Evolutionary conservation across 2,329 filamentous ascomycete genomes (phyloP).

Genomic region (Fusarium buxicola): DNA sequence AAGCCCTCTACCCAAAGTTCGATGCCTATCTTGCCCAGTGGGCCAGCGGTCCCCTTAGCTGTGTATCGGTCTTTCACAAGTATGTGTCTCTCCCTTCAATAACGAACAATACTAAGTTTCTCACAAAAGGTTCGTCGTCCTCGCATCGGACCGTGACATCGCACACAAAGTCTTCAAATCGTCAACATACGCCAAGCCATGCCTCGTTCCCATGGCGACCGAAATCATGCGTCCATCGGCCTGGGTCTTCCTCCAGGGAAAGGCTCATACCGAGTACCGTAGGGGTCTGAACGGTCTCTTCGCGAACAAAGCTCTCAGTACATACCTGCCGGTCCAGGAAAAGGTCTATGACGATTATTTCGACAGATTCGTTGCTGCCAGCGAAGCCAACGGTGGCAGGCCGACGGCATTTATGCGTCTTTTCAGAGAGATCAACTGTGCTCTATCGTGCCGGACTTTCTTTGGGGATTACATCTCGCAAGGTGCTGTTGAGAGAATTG

Average conservation of each 20-base stretch:
- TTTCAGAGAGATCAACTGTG: slow-evolving; percentile 83
- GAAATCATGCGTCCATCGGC: slow-evolving; percentile 78
- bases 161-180: slow-evolving; percentile 87
- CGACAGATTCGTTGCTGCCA: slow-evolving; percentile 72
- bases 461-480: slow-evolving; percentile 83
- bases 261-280: slow-evolving; percentile 80
- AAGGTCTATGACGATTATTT: slow-evolving; percentile 79
- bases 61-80: slow-evolving; percentile 89
- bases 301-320: slow-evolving; percentile 75
- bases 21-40: slow-evolving; percentile 80
- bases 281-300: slow-evolving; percentile 81
- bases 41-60: slow-evolving; percentile 81
- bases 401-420: slow-evolving; percentile 75
- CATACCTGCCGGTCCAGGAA: slow-evolving; percentile 79
- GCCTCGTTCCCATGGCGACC: slow-evolving; percentile 79
- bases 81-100: slow-evolving; percentile 50
- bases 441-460: slow-evolving; percentile 82
- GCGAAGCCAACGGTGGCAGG: slow-evolving; percentile 61
- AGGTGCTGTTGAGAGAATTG: slow-evolving; percentile 77
- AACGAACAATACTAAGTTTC: fast-evolving
- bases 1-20: slow-evolving; percentile 80
- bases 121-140: slow-evolving; percentile 75
- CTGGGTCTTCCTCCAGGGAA: slow-evolving; percentile 85
- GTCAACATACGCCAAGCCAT: slow-evolving; percentile 78
- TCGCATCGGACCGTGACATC: slow-evolving; percentile 81